Base-by-base conservation (phyloP, 257 asterid species). In the Verbena officinalis region DNA sequence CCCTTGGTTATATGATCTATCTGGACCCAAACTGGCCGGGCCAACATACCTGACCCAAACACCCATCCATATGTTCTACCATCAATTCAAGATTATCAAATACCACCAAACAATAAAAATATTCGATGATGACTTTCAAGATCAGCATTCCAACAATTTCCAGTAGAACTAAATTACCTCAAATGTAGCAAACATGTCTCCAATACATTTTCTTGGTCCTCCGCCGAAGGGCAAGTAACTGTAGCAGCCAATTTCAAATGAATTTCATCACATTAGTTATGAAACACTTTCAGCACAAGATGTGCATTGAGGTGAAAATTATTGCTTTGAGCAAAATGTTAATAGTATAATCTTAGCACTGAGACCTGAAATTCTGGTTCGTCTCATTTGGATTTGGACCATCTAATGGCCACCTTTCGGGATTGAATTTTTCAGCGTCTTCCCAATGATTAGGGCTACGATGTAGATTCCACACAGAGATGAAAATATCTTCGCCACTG, bases 221-320 rank as follows among this genome's bases (percentile, higher is more conserved):
- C 99, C 99, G n/a, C 99, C 97, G 53, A 93, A 90, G 17, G 99
- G 99, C 73, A 93, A 78, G 82, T 93, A 93, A 65, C 99, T 90
- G 90, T 24, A 74, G 69, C 15, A 67, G 64, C 48, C n/a, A 63
- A 65, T 65, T 68, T 23, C 23, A 48, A 72, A 15, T 20, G 24
- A 67, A 59, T n/a, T n/a, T n/a, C 12, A 46, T 44, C 33, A 27
- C 55, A 66, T 55, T 19, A 75, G 62, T 34, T n/a, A 54, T 8
- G 10, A 36, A 38, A 15, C 30, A 13, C 12, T 20, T 44, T 2
- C 14, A 20, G 22, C 15, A 38, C 10, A 52, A 64, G 30, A 21
- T 13, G 38, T 64, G 20, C 17, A 21, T 5, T 53, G 55, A 16
- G 55, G 55, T 66, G 55, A 9, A 24, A 24, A 55, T 4, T 45